Evolutionary conservation across 2,329 filamentous ascomycete genomes (phyloP).

Genomic region (Byssochlamys sp.): DNA sequence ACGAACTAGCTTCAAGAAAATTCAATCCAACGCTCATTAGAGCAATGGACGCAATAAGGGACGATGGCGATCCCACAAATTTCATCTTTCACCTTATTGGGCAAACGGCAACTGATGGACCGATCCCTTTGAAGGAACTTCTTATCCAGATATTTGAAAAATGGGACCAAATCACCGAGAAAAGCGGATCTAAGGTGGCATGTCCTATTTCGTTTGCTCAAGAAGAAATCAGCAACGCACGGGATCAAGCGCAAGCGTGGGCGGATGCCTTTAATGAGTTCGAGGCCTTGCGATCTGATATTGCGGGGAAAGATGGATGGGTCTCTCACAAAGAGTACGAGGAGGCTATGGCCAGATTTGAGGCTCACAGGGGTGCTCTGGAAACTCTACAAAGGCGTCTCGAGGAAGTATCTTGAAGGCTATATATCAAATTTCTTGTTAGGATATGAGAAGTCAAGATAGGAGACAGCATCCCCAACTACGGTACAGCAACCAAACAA

Average conservation of each 20-base stretch:
- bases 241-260: slow-evolving; percentile 11
- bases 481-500: no score
- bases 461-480: no score
- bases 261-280: slow-evolving; percentile 13
- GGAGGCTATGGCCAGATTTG: slow-evolving; percentile 10
- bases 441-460: no score
- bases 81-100: slow-evolving; percentile 15
- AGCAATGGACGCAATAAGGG: slow-evolving; percentile 27
- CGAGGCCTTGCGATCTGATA: slow-evolving; percentile 6
- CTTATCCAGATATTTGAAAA: slow-evolving; percentile 17
- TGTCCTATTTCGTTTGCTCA: slow-evolving; percentile 14
- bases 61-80: slow-evolving; percentile 32
- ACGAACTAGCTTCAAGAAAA: slow-evolving; percentile 15
- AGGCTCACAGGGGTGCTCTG: slow-evolving; percentile 5
- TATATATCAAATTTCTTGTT: background rate
- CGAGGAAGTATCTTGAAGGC: background rate
- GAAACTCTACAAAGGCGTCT: slow-evolving; percentile 3
- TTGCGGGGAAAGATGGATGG: slow-evolving; percentile 18
- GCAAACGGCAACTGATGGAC: slow-evolving; percentile 10
- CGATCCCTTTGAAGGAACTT: slow-evolving; percentile 12
- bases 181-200: slow-evolving; percentile 2
- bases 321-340: slow-evolving; percentile 16
- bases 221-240: slow-evolving; percentile 10
- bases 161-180: slow-evolving; percentile 12
- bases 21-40: slow-evolving; percentile 12